Conservation (phyloP, 805 yeast species). For the Ogataea corticis region DNA sequence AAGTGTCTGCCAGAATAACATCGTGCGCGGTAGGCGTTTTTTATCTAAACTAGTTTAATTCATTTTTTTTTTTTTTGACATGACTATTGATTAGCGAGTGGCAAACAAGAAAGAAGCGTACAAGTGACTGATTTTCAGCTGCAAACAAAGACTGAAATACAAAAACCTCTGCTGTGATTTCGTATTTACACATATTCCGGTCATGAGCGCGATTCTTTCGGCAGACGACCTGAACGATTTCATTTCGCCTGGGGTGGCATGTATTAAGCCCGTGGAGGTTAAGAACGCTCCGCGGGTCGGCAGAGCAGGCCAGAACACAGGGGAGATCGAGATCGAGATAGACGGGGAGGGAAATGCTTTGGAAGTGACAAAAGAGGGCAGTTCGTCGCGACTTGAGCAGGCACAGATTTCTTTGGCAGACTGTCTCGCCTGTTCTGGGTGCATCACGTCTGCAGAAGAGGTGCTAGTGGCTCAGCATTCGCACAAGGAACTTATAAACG, state of each 20-base stretch:
- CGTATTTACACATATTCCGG: neutral
- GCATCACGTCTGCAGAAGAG: slow-evolving; percentile 97
- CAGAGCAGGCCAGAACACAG: slow-evolving; percentile 28
- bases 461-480: slow-evolving; percentile 89
- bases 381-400: slow-evolving; percentile 54
- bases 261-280: slow-evolving; percentile 80
- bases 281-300: slow-evolving; percentile 28
- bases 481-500: slow-evolving; percentile 71
- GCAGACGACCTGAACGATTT: slow-evolving; percentile 93
- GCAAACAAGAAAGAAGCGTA: neutral
- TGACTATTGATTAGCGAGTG: no score
- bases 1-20: neutral
- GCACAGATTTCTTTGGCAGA: slow-evolving; percentile 91
- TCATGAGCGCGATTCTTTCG: slow-evolving; percentile 84
- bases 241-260: slow-evolving; percentile 91
- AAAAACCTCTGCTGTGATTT: no score
- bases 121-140: neutral
- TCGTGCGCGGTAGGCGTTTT: neutral
- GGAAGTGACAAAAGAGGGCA: slow-evolving; percentile 65
- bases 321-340: slow-evolving; percentile 55
- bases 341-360: slow-evolving; percentile 59
- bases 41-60: slow-evolving; percentile 1
- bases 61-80: neutral
- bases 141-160: no score
- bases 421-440: slow-evolving; percentile 95